Conservation (phyloP, 2,329 filamentous ascomycete species). For the Berkeleyomyces rouxiae region DNA sequence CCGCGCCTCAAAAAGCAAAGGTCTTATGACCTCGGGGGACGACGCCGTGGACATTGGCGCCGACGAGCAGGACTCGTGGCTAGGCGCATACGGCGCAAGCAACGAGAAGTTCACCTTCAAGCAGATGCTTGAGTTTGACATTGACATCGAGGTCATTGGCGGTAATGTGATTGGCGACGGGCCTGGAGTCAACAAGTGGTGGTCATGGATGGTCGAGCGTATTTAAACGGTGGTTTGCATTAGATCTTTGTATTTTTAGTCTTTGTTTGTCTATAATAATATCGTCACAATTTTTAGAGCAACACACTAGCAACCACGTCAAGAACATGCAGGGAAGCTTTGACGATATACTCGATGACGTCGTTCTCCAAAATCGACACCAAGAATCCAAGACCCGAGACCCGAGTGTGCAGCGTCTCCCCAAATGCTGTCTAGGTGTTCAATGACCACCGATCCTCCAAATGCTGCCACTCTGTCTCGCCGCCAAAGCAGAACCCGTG, state of each 20-base stretch:
- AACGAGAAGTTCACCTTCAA: slow-evolving; percentile 56
- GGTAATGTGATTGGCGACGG: slow-evolving; percentile 53
- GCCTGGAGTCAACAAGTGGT: slow-evolving; percentile 68
- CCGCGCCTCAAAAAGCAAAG: slow-evolving; percentile 59
- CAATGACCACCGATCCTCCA: too few species aligned
- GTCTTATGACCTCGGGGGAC: slow-evolving; percentile 67
- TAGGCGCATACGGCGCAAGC: slow-evolving; percentile 58
- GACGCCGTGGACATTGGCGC: slow-evolving; percentile 42
- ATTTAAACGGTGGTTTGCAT: slow-evolving; percentile 22
- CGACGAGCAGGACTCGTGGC: slow-evolving; percentile 66
- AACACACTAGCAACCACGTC: not conserved
- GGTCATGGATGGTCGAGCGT: slow-evolving; percentile 71
- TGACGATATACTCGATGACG: not conserved
- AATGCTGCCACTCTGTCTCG: not conserved
- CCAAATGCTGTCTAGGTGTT: too few species aligned
- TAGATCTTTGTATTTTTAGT: not conserved
- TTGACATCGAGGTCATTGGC: slow-evolving; percentile 59
- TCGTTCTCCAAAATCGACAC: not conserved
- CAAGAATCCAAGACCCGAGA: too few species aligned
- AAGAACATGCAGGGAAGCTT: not conserved
- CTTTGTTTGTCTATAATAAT: not conserved
- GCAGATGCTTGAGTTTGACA: slow-evolving; percentile 68
- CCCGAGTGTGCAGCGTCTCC: too few species aligned
- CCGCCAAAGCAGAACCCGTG: not conserved
- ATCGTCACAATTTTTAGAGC: not conserved